Conservation (phyloP, 495 filamentous ascomycete species). For the Elasticomyces elasticus region DNA sequence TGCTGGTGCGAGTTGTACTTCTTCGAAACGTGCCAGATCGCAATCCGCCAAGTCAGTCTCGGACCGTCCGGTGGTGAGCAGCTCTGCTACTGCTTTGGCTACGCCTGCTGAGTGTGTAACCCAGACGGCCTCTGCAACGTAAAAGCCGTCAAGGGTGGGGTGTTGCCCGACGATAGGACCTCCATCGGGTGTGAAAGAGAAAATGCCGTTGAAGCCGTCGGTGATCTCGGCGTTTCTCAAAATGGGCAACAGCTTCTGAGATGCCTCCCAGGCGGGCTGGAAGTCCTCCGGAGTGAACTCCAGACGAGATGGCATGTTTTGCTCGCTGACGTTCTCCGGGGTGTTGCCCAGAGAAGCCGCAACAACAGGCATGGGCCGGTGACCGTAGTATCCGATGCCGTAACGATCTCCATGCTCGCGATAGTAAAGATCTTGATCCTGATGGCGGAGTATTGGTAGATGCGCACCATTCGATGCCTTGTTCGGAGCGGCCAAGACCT, state of each 20-base stretch:
- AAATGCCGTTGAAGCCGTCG: constrained; percentile 45
- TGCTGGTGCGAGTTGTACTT: constrained; percentile 35
- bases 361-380: constrained; percentile 41
- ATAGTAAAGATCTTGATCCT: constrained; percentile 46
- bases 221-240: constrained; percentile 35
- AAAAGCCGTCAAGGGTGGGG: constrained; percentile 42
- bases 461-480: constrained; percentile 33
- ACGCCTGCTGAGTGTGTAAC: constrained; percentile 47
- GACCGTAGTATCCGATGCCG: constrained; percentile 46
- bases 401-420: constrained; percentile 44
- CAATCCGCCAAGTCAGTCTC: constrained; percentile 40
- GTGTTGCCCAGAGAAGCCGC: constrained; percentile 37
- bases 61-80: constrained; percentile 39
- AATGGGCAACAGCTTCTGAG: constrained; percentile 36
- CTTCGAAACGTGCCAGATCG: constrained; percentile 43
- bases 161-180: constrained; percentile 41
- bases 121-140: constrained; percentile 46
- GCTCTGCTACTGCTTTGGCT: constrained; percentile 40
- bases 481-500: constrained; percentile 29
- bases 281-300: constrained; percentile 43
- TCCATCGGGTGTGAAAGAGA: constrained; percentile 46
- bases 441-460: constrained; percentile 41
- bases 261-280: constrained; percentile 39
- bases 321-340: constrained; percentile 37
- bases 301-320: constrained; percentile 44